Evolutionary conservation across 2,329 filamentous ascomycete genomes (phyloP), one percentile per base, ranked within the genome.

Genomic region (Metarhizium rileyi): DNA sequence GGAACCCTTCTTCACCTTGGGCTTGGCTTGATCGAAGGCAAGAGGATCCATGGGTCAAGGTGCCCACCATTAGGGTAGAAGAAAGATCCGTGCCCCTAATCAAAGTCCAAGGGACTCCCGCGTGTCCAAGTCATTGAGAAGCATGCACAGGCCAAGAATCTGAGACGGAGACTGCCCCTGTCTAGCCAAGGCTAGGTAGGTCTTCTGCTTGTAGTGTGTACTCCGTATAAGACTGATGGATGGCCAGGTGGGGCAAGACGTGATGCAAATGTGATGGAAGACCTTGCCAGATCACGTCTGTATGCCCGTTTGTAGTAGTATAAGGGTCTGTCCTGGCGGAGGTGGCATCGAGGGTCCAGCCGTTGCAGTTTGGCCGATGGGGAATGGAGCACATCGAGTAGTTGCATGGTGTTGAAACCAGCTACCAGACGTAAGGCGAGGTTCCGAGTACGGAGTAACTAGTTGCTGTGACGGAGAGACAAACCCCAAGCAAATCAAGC

Each of bases 101-200:
- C 26, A 44, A 35, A 44, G 49, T 46, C 36, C 36, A 22, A 41
- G n/a, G 9, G 42, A 44, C 30, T 23, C 41, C 40, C 47, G 40
- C 48, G 50, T 52, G 50, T 53, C 52, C 45, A 52, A 50, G 50
- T 47, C 45, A 50, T 50, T 42, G 44, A 46, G 41, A 46, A 47
- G 47, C 50, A 53, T 45, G 55, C 50, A 50, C 48, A 47, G 51
- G 53, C 52, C 48, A 30, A 44, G 26, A 46, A 27, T 50, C 55
- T 57, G 55, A 57, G 54, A 58, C 55, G 46, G 46, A 51, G 53
- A 48, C 27, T 54, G 52, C 49, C 23, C 27, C 50, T 35, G 42
- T 49, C 36, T 14, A 36, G 44, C 20, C 38, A 47, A 35, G 30
- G 30, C 5, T 28, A 10, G 30, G 12, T 14, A 16, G 30, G 30